Evolutionary conservation across 2,329 filamentous ascomycete species (phyloP).

Genomic region (Trichophyton mentagrophytes): DNA sequence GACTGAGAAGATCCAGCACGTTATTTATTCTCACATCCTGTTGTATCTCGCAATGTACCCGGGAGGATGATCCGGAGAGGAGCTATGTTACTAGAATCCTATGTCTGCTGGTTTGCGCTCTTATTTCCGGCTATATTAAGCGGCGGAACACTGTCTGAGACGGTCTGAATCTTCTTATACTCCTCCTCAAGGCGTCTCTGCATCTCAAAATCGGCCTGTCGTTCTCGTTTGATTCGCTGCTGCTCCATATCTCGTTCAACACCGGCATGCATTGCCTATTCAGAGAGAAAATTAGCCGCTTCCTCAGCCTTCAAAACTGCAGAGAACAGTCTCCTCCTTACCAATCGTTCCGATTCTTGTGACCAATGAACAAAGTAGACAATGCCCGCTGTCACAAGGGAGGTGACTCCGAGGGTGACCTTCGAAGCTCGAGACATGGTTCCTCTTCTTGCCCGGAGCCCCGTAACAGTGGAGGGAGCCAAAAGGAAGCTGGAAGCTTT

Average conservation of each 20-base stretch:
- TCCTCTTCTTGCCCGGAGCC: background rate
- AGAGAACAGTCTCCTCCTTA: slow-evolving; percentile 33
- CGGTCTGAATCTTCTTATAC: slow-evolving; percentile 77
- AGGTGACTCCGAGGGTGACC: slow-evolving; percentile 66
- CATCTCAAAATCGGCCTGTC: slow-evolving; percentile 89
- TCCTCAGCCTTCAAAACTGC: background rate
- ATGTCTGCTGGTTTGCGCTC: background rate
- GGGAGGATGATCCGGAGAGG: background rate
- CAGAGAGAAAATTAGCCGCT: slow-evolving; percentile 10
- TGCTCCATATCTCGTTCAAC: slow-evolving; percentile 92
- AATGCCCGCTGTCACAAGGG: slow-evolving; percentile 60
- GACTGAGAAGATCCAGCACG: background rate
- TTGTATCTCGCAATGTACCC: background rate
- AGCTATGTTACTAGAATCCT: background rate
- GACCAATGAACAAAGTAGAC: slow-evolving; percentile 80
- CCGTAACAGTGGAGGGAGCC: background rate
- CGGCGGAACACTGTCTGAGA: slow-evolving; percentile 37
- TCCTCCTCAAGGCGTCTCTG: slow-evolving; percentile 74
- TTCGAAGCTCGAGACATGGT: slow-evolving; percentile 84
- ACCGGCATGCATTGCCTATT: slow-evolving; percentile 79
- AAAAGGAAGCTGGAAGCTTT: background rate
- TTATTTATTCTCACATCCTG: background rate
- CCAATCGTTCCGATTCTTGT: slow-evolving; percentile 70
- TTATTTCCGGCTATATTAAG: slow-evolving; percentile 2
- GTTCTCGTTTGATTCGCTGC: slow-evolving; percentile 76